These are phyloP conservation scores for Colletotrichum sp. DNA, from an alignment of 2,329 filamentous ascomycete species.

Conservation along the genomic window DNA sequence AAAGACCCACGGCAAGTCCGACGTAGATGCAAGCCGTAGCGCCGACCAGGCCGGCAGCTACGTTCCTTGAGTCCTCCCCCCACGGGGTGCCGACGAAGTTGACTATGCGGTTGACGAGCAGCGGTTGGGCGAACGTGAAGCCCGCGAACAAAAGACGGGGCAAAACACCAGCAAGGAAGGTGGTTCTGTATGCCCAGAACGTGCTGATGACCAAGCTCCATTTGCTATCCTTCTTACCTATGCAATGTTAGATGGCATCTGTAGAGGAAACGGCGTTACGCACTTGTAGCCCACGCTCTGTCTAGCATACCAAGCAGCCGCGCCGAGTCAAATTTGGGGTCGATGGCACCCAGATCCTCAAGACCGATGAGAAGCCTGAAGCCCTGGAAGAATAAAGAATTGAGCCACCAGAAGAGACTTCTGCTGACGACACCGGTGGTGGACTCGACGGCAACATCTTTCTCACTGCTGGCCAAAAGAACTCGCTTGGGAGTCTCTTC, in stretches of 20 bases:
- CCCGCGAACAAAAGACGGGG: conserved; percentile 42
- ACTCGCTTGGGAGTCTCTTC: conserved; percentile 36
- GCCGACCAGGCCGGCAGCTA: conserved; percentile 43
- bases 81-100: conserved; percentile 32
- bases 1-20: conserved; percentile 41
- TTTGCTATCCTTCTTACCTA: conserved; percentile 24
- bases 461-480: conserved; percentile 21
- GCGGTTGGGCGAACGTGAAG: conserved; percentile 50
- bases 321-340: conserved; percentile 31
- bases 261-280: neutral
- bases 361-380: conserved; percentile 26
- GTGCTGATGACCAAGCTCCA: conserved; percentile 29
- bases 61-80: conserved; percentile 27
- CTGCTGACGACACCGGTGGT: conserved; percentile 36
- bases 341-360: conserved; percentile 28
- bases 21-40: conserved; percentile 45
- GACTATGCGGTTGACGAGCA: conserved; percentile 44
- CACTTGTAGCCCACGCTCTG: conserved; percentile 27
- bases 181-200: conserved; percentile 31
- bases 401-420: conserved; percentile 42
- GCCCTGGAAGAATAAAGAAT: conserved; percentile 31
- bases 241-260: neutral
- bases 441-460: conserved; percentile 31
- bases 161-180: conserved; percentile 34
- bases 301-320: conserved; percentile 24